Base-by-base conservation (phyloP, 805 yeast species). In the Nakazawaea wyomingensis region DNA sequence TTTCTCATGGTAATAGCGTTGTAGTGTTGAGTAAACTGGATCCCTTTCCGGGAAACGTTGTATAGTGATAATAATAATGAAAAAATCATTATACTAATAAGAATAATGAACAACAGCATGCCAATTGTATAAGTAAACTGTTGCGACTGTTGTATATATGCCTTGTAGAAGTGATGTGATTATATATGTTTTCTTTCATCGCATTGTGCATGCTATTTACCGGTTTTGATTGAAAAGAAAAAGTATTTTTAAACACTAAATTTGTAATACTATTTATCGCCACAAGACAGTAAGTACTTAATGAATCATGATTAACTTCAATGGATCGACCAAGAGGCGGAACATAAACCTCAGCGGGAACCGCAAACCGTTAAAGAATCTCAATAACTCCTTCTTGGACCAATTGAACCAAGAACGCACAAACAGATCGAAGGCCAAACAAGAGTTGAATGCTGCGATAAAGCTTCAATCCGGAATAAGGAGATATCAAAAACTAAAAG, bases 1-100 rank as follows among this genome's bases (percentile, higher is more conserved):
- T 89, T 13, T 84, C 95, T 4, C 93, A 87, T 55, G 73, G 80
- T 3, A 80, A 85, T 54, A 66, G 76, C 32, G 83, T 85, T 39
- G 66, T 86, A 16, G 96, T 89, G 8, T 61, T 88, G 43, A 81
- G 93, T 57, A 86, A 83, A 59, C 74, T 68, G 14, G 77, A 76
- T 20, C 81, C 96, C 2, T 88, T 88, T 57, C 95, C 93, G 2
- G 54, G 50, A 26, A 60, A 57, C 31, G 61, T 37, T 5, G 33
- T 37, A 17, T 31, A 39, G 19, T 11, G n/a, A 17, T n/a, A n/a
- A n/a, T n/a, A n/a, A n/a, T n/a, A n/a, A n/a, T n/a, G n/a, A n/a
- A n/a, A n/a, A n/a, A n/a, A n/a, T n/a, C n/a, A n/a, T n/a, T n/a
- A n/a, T n/a, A n/a, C n/a, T n/a, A n/a, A n/a, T n/a, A n/a, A n/a